A percentile compares a stretch with the other conserved stretches of the same genome.
Evolutionary conservation across 495 filamentous ascomycete genomes (phyloP).

Genomic region (Hypoxylon fuscum): DNA sequence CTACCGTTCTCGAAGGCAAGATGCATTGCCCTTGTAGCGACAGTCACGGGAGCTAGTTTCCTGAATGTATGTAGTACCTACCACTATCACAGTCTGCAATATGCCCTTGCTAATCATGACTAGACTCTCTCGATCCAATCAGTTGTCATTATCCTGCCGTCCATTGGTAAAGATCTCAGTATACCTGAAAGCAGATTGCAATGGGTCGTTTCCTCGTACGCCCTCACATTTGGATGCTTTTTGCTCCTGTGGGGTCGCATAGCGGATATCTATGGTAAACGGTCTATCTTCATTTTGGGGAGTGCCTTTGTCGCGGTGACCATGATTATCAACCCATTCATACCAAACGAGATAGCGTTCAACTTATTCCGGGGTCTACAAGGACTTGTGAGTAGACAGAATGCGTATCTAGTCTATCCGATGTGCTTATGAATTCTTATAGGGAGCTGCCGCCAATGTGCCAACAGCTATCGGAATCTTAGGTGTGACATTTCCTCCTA

Average conservation of each 20-base stretch:
- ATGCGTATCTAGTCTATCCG: neutral
- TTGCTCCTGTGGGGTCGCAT: constrained; percentile 77
- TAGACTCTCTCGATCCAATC: constrained; percentile 68
- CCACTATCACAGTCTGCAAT: neutral
- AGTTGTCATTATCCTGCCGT: constrained; percentile 69
- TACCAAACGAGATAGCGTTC: constrained; percentile 72
- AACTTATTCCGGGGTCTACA: constrained; percentile 76
- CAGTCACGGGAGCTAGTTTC: constrained; percentile 63
- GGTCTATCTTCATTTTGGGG: constrained; percentile 71
- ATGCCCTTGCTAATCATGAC: constrained; percentile 3
- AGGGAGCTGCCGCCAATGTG: constrained; percentile 72
- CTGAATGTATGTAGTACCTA: constrained; percentile 55
- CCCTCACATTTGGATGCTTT: constrained; percentile 74
- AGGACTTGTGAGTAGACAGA: constrained; percentile 65
- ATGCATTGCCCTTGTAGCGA: constrained; percentile 58
- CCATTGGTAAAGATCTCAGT: constrained; percentile 60
- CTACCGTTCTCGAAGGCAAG: constrained; percentile 56
- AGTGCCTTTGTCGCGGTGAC: constrained; percentile 71
- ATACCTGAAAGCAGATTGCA: constrained; percentile 67
- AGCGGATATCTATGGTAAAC: constrained; percentile 78
- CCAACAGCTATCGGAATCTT: constrained; percentile 72
- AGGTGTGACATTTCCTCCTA: constrained; percentile 66
- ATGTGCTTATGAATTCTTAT: constrained; percentile 44
- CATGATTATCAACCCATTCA: constrained; percentile 70
- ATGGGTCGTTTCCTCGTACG: constrained; percentile 70